Conservation (phyloP, 2,329 filamentous ascomycete species). For the Gnomoniopsis smithogilvyi region DNA sequence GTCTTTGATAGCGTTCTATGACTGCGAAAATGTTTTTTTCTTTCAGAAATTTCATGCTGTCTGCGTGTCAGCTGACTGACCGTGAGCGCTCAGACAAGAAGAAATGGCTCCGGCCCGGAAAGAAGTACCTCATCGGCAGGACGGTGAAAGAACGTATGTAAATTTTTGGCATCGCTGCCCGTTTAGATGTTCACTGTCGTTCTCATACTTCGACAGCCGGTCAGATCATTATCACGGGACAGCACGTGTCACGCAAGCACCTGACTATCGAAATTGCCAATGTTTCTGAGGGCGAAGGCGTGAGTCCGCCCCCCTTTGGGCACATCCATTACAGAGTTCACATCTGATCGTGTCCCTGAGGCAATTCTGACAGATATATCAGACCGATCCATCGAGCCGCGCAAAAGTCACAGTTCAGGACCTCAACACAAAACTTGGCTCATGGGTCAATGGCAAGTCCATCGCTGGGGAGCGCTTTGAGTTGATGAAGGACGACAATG, state of each 20-base stretch:
- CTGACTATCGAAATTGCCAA: constrained; percentile 69
- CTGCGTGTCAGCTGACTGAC: neutral
- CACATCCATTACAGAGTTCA: neutral
- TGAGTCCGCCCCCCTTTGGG: constrained; percentile 35
- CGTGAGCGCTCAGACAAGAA: constrained; percentile 52
- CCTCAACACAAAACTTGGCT: constrained; percentile 80
- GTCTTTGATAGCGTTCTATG: constrained; percentile 1
- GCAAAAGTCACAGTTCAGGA: constrained; percentile 75
- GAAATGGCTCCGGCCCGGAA: constrained; percentile 83
- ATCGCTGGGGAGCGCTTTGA: constrained; percentile 60
- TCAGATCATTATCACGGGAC: constrained; percentile 69
- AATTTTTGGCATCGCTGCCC: neutral
- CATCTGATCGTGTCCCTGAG: neutral
- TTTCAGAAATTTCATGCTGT: neutral
- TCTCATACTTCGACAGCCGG: constrained; percentile 46
- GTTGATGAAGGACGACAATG: constrained; percentile 56
- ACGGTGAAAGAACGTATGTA: constrained; percentile 62
- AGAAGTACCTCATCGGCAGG: constrained; percentile 81
- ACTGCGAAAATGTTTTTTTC: neutral
- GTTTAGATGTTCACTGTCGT: neutral
- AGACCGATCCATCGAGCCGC: constrained; percentile 62
- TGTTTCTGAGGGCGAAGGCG: constrained; percentile 65
- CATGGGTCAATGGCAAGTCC: constrained; percentile 68
- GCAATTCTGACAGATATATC: neutral
- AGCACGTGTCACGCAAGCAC: constrained; percentile 86